Evolutionary conservation across 257 asterid species (phyloP).

Genomic region (Paraleonurus japonicus): DNA sequence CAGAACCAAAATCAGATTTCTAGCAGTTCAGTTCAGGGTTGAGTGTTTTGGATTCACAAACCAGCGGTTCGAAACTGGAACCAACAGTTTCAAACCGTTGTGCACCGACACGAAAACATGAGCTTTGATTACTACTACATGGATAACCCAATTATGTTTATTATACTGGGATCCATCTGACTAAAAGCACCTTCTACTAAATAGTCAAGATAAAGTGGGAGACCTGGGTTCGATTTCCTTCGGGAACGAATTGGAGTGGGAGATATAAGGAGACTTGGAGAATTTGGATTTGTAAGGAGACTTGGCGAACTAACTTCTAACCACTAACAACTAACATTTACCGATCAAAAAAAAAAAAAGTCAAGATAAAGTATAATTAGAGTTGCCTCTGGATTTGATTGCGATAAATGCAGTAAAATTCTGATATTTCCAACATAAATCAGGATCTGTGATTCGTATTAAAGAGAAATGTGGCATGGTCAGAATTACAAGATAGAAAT

Average conservation of each 20-base stretch:
- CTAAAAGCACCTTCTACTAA: background rate
- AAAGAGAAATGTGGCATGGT: background rate
- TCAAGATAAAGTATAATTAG: background rate
- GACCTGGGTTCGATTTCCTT: too few species aligned
- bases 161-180: background rate
- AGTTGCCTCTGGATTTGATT: background rate
- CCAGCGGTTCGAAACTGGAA: too few species aligned
- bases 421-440: background rate
- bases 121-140: background rate
- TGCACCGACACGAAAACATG: background rate
- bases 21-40: too few species aligned
- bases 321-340: too few species aligned
- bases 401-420: background rate
- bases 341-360: too few species aligned
- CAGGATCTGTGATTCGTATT: background rate
- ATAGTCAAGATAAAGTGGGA: background rate
- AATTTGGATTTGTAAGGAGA: too few species aligned
- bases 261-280: too few species aligned
- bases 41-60: too few species aligned
- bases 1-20: too few species aligned
- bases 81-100: too few species aligned
- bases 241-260: too few species aligned
- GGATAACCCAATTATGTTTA: background rate
- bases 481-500: slow-evolving; percentile 17
- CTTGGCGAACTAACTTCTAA: too few species aligned